Percentiles rank a stretch among this genome's conserved stretches.
These are phyloP conservation scores for Dalbergia cultrata DNA, from an alignment of 306 rosid genomes.

Conservation along the genomic window DNA sequence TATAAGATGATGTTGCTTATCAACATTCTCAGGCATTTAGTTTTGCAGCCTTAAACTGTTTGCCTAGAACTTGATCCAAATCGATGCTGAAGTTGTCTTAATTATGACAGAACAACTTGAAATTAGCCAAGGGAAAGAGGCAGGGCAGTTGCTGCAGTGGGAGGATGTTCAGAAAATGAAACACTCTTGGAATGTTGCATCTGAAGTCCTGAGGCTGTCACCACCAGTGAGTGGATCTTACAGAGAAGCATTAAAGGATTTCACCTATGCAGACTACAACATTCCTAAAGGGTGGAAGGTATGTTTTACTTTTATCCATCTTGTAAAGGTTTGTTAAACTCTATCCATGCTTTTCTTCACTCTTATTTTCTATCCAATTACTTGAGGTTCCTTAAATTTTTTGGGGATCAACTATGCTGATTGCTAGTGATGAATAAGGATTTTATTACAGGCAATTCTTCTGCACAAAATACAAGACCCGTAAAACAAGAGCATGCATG, in stretches of 20 bases:
- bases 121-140: conserved; percentile 53
- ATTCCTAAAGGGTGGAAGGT: conserved; percentile 76
- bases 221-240: conserved; percentile 64
- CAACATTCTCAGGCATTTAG: not conserved
- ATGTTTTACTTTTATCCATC: not conserved
- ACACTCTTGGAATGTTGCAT: conserved; percentile 65
- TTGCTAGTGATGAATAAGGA: no score
- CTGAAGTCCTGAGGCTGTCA: conserved; percentile 56
- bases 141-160: conserved; percentile 57
- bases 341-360: not conserved
- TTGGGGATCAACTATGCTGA: no score
- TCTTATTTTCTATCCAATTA: not conserved
- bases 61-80: not conserved
- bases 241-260: conserved; percentile 54
- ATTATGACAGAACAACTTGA: conserved; percentile 58
- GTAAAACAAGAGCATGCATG: no score
- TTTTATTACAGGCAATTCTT: no score
- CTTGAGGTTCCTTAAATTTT: no score
- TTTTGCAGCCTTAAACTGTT: not conserved
- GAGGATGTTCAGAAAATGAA: conserved; percentile 71
- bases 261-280: conserved; percentile 59
- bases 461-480: no score
- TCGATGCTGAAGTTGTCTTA: conserved; percentile 9
- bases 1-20: conserved; percentile 1
- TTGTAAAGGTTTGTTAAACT: not conserved